Evolutionary conservation across 345 rosid species (phyloP).

Genomic region (Brassica nigra): DNA sequence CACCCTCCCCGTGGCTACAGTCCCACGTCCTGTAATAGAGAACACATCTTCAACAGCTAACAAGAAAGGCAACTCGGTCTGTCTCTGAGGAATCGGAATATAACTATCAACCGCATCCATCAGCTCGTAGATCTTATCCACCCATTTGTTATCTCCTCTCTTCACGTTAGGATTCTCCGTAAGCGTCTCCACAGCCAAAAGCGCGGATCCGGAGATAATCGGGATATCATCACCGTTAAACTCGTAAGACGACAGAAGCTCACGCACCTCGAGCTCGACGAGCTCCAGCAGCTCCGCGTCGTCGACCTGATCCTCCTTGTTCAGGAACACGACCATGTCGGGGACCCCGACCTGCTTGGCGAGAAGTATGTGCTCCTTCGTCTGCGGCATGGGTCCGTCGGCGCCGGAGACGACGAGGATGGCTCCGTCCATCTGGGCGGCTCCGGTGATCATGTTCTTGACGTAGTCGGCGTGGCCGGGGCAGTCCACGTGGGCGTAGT

Average conservation of each 20-base stretch:
- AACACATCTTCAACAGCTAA: conserved; percentile 91
- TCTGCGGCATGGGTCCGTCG: conserved; percentile 96
- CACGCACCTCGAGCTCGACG: conserved; percentile 98
- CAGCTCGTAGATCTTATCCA: conserved; percentile 83
- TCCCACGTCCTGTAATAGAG: conserved; percentile 89
- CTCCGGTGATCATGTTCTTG: conserved; percentile 90
- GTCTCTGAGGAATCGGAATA: conserved; percentile 82
- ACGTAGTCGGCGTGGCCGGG: conserved; percentile 95
- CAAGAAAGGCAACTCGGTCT: conserved; percentile 81
- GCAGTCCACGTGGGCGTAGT: conserved; percentile 91
- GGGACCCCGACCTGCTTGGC: conserved; percentile 95
- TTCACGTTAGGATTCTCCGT: conserved; percentile 66
- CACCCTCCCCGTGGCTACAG: conserved; percentile 87
- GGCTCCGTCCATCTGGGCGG: conserved; percentile 94
- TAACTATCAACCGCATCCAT: conserved; percentile 89
- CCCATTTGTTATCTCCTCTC: conserved; percentile 87
- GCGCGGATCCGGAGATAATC: conserved; percentile 80
- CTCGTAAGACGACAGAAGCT: conserved; percentile 74
- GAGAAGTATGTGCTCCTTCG: conserved; percentile 80
- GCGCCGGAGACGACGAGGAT: conserved; percentile 83
- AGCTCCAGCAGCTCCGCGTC: conserved; percentile 85
- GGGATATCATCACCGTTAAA: conserved; percentile 90
- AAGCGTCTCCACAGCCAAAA: conserved; percentile 77
- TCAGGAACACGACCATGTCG: conserved; percentile 81
- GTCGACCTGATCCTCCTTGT: conserved; percentile 91